phyloP scores from a whole-genome alignment of 495 filamentous ascomycete species.

The Geoglossum glabrum region DNA sequence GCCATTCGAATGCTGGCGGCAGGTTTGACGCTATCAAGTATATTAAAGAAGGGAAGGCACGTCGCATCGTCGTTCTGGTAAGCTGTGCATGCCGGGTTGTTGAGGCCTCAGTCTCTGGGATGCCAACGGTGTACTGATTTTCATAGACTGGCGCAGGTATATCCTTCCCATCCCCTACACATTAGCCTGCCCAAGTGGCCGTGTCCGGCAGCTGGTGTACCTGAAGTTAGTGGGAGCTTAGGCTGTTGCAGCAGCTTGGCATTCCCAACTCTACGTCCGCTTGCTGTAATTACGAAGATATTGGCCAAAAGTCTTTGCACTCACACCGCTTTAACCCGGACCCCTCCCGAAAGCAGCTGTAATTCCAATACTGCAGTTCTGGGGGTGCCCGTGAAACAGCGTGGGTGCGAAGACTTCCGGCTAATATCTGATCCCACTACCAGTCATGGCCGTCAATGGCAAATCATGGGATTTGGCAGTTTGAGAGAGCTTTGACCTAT shows the following conservation, averaged over 20 bases:
- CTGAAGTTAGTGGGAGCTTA: background rate
- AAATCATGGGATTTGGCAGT: background rate
- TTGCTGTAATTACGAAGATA: too few relatives aligned
- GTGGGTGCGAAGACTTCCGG: too few relatives aligned
- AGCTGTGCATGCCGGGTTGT: background rate
- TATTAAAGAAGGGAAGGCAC: constrained; percentile 1
- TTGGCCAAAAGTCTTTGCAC: too few relatives aligned
- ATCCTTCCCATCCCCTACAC: background rate
- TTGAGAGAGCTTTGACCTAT: background rate
- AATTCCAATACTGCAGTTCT: too few relatives aligned
- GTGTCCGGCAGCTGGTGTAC: background rate
- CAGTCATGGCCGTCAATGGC: too few relatives aligned
- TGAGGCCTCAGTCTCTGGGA: background rate
- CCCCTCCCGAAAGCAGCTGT: too few relatives aligned
- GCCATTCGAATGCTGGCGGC: background rate
- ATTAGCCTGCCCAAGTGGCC: background rate
- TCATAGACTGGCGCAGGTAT: background rate
- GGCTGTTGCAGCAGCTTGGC: too few relatives aligned
- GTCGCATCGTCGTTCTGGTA: background rate
- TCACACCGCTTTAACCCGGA: too few relatives aligned
- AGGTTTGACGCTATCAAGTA: background rate
- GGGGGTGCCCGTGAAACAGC: too few relatives aligned
- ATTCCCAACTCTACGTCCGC: too few relatives aligned
- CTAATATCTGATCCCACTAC: too few relatives aligned
- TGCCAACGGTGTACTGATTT: background rate